These are phyloP conservation scores for Tetrahymena malaccensis DNA, from an alignment of 73 alveolate species.

Conservation along the genomic window DNA sequence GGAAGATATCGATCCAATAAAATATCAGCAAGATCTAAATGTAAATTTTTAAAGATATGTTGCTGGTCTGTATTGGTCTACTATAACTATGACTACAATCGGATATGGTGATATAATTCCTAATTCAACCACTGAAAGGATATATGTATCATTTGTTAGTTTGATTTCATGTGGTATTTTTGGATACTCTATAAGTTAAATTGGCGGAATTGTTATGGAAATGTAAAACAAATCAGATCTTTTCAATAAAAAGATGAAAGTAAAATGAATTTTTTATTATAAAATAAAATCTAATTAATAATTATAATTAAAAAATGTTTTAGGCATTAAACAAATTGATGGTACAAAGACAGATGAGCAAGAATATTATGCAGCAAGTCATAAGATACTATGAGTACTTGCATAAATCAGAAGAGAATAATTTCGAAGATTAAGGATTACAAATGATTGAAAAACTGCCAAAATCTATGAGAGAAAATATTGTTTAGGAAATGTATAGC, in stretches of 20 bases:
- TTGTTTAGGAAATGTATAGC: not conserved
- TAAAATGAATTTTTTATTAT: too few species aligned
- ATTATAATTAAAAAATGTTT: not conserved
- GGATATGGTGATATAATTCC: slow-evolving; percentile 84
- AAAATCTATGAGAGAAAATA: not conserved
- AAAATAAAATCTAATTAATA: too few species aligned
- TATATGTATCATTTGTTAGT: slow-evolving; percentile 39
- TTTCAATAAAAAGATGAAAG: not conserved
- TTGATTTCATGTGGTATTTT: slow-evolving; percentile 27
- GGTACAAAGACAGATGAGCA: not conserved
- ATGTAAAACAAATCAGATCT: not conserved
- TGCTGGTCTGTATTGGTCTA: slow-evolving; percentile 60
- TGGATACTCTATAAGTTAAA: slow-evolving; percentile 30
- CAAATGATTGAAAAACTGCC: not conserved
- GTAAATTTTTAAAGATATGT: slow-evolving; percentile 19
- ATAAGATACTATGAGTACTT: not conserved
- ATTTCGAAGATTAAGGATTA: not conserved
- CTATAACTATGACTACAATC: slow-evolving; percentile 64
- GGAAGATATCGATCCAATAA: not conserved
- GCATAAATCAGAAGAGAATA: not conserved
- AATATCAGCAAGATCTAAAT: not conserved
- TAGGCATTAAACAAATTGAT: not conserved
- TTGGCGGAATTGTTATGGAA: slow-evolving; percentile 5
- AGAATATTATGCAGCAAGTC: not conserved
- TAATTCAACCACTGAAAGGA: slow-evolving; percentile 61